These are phyloP conservation scores for Escovopsis sp. DNA, from an alignment of 2,329 filamentous ascomycete species.

Conservation along the genomic window DNA sequence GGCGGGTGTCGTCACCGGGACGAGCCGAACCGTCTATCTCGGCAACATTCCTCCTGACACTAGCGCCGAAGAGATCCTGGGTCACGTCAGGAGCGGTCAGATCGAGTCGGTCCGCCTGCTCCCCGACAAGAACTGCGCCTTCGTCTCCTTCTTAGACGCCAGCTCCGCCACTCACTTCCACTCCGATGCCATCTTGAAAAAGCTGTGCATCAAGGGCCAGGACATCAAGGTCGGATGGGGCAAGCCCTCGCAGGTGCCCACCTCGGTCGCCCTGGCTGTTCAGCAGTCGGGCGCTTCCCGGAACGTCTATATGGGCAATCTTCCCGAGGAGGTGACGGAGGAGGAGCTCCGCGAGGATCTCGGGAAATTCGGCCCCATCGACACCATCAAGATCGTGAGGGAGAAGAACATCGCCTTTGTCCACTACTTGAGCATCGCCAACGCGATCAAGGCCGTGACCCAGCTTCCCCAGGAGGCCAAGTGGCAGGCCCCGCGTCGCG, in stretches of 20 bases:
- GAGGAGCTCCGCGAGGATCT: slow-evolving; percentile 90
- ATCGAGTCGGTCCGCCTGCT: slow-evolving; percentile 97
- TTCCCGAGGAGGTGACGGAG: slow-evolving; percentile 79
- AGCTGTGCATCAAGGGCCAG: slow-evolving; percentile 94
- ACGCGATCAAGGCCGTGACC: slow-evolving; percentile 94
- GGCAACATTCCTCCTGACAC: slow-evolving; percentile 99
- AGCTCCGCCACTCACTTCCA: slow-evolving; percentile 98
- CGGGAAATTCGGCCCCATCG: slow-evolving; percentile 90
- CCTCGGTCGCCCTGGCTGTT: slow-evolving; percentile 90
- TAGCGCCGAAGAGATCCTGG: slow-evolving; percentile 86
- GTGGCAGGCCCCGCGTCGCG: slow-evolving; percentile 88
- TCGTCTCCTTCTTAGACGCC: slow-evolving; percentile 96
- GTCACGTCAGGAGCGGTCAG: slow-evolving; percentile 91
- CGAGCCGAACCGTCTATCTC: slow-evolving; percentile 90
- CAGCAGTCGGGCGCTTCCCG: slow-evolving; percentile 94
- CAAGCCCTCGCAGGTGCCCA: slow-evolving; percentile 94
- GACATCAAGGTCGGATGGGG: slow-evolving; percentile 99
- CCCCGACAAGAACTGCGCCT: slow-evolving; percentile 98
- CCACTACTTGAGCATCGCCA: slow-evolving; percentile 92
- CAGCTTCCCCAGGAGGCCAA: slow-evolving; percentile 92
- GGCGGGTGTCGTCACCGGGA: slow-evolving; percentile 72
- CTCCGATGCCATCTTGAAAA: slow-evolving; percentile 98
- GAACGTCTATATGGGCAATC: slow-evolving; percentile 91
- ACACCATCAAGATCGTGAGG: slow-evolving; percentile 93
- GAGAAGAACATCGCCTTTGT: slow-evolving; percentile 98